These are phyloP conservation scores for Arthrobotrys iridis DNA, from an alignment of 2,329 filamentous ascomycete genomes.

Conservation along the genomic window DNA sequence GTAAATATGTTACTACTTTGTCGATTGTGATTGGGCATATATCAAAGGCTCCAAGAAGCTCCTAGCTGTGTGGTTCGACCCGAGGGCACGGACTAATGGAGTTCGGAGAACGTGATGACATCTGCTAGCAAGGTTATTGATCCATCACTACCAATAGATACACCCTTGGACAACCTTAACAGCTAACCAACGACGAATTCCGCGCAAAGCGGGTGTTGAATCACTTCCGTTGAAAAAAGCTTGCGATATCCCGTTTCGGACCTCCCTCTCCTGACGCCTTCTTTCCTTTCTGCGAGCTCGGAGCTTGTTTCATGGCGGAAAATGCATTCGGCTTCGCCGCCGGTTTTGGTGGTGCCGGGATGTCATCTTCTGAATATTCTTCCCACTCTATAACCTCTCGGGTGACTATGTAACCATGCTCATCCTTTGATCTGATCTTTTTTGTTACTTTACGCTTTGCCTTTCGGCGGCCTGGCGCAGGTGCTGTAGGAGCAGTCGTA, in stretches of 20 bases:
- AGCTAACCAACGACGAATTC: neutral
- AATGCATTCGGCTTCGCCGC: slow-evolving; percentile 48
- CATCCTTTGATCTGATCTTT: slow-evolving; percentile 86
- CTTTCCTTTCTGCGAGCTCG: slow-evolving; percentile 48
- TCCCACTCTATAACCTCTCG: slow-evolving; percentile 48
- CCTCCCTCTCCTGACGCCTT: slow-evolving; percentile 30
- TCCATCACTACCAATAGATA: neutral
- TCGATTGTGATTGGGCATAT: neutral
- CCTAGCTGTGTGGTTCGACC: neutral
- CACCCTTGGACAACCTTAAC: neutral
- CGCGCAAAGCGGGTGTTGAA: neutral
- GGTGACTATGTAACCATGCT: slow-evolving; percentile 80
- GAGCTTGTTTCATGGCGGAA: slow-evolving; percentile 46
- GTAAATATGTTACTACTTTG: neutral
- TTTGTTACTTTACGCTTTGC: slow-evolving; percentile 83
- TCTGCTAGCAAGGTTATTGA: neutral
- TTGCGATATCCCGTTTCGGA: slow-evolving; percentile 42
- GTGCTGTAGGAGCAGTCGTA: slow-evolving; percentile 64
- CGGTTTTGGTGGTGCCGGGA: slow-evolving; percentile 42
- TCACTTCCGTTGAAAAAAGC: slow-evolving; percentile 50
- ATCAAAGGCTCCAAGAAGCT: neutral
- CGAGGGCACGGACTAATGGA: neutral
- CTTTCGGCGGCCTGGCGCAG: slow-evolving; percentile 73
- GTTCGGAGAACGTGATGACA: neutral
- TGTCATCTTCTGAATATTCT: slow-evolving; percentile 47